These are phyloP conservation scores for Phytophthora capsici DNA, from an alignment of 352 stramenopile genomes.

Conservation along the genomic window DNA sequence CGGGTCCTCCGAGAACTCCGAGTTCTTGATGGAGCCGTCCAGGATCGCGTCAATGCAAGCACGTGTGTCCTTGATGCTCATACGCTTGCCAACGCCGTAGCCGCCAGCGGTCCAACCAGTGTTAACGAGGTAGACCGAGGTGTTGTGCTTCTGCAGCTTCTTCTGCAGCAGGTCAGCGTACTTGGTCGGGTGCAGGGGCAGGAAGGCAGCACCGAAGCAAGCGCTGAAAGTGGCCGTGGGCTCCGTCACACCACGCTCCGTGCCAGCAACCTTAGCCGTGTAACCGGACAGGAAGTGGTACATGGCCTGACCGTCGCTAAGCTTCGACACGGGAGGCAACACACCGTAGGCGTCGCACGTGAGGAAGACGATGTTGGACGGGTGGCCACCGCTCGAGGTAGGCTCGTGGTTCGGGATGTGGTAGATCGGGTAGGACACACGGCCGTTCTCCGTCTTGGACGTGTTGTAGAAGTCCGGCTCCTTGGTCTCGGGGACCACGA, in stretches of 20 bases:
- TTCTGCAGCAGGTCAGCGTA: constrained; percentile 97
- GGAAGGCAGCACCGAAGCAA: constrained; percentile 98
- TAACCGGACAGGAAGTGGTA: constrained; percentile 99
- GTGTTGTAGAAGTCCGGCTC: constrained; percentile 96
- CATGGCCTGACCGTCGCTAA: constrained; percentile 95
- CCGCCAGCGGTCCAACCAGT: constrained; percentile 97
- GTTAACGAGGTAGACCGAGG: constrained; percentile 97
- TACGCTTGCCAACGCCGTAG: constrained; percentile 97
- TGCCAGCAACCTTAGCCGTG: constrained; percentile 98
- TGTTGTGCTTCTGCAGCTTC: constrained; percentile 96
- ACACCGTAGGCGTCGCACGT: constrained; percentile 99
- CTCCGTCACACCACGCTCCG: constrained; percentile 97
- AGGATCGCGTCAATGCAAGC: constrained; percentile 97
- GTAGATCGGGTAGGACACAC: constrained; percentile 99
- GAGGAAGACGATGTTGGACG: constrained; percentile 98
- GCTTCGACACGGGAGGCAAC: constrained; percentile 95
- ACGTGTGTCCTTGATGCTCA: constrained; percentile 98
- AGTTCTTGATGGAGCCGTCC: constrained; percentile 95
- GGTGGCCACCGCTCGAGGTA: constrained; percentile 91
- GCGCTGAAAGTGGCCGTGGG: constrained; percentile 96
- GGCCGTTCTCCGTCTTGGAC: constrained; percentile 97
- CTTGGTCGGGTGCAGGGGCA: constrained; percentile 96
- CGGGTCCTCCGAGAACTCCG: constrained; percentile 84
- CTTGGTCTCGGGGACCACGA: constrained; percentile 73
- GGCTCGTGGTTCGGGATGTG: constrained; percentile 97